A percentile compares a stretch with the other conserved stretches of the same genome.
Conservation (phyloP, 257 asterid genomes). For the Forsythia viridissima region DNA sequence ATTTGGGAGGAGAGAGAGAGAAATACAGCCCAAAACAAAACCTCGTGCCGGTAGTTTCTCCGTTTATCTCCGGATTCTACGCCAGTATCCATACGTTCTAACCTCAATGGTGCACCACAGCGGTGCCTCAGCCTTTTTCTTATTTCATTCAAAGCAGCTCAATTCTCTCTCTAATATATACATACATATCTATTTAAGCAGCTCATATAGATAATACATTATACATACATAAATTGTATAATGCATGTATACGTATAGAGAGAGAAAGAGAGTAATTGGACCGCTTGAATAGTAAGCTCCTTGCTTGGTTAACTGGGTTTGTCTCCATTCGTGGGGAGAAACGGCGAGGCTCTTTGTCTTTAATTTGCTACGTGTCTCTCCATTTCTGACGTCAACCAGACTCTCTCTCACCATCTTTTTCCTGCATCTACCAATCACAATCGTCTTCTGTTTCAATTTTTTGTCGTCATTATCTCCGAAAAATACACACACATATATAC, state of each 20-base stretch:
- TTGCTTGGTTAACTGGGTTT: constrained; percentile 27
- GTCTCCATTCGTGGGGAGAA: constrained; percentile 53
- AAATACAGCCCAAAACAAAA: constrained; percentile 35
- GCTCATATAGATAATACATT: neutral
- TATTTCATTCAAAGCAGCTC: constrained; percentile 31
- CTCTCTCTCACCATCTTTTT: neutral
- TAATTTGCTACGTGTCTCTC: constrained; percentile 45
- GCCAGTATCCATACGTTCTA: constrained; percentile 64
- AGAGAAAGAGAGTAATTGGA: constrained; percentile 30
- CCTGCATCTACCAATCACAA: constrained; percentile 23
- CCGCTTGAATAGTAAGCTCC: constrained; percentile 35
- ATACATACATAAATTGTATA: neutral
- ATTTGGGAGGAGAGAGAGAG: constrained; percentile 2
- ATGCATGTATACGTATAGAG: neutral
- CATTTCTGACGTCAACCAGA: constrained; percentile 32
- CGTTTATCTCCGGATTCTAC: constrained; percentile 57
- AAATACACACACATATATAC: neutral
- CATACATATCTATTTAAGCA: neutral
- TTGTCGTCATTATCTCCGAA: constrained; percentile 26
- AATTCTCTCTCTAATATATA: constrained; percentile 40
- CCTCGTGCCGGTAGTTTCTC: constrained; percentile 62
- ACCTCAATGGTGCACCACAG: constrained; percentile 53
- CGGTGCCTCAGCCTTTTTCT: constrained; percentile 61
- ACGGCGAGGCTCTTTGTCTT: constrained; percentile 44
- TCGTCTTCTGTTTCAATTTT: constrained; percentile 17